phyloP scores from a whole-genome alignment of 2,329 filamentous ascomycete species.

The Periconia sp. region DNA sequence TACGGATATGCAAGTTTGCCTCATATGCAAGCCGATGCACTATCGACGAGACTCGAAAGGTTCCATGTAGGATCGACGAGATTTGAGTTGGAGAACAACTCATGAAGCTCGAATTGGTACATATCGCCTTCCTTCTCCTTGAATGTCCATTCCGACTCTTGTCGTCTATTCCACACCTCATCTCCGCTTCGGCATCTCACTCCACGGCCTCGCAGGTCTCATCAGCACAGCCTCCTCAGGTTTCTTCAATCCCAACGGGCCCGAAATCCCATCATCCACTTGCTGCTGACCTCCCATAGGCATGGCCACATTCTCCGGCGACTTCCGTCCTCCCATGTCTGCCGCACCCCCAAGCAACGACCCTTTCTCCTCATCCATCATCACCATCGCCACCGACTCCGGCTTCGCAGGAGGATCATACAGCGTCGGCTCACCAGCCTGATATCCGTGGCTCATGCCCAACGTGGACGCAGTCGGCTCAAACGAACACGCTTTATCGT shows the following conservation, averaged over 20 bases:
- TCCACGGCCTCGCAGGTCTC: conserved; percentile 32
- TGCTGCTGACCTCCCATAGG: conserved; percentile 1
- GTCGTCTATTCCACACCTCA: background rate
- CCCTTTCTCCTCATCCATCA: conserved; percentile 15
- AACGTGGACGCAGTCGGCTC: conserved; percentile 33
- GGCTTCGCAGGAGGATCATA: conserved; percentile 19
- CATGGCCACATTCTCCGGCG: conserved; percentile 16
- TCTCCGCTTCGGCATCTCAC: conserved; percentile 19
- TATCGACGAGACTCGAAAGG: background rate
- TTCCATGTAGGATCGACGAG: no score
- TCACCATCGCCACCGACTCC: conserved; percentile 9
- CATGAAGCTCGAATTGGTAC: no score
- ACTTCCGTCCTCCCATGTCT: conserved; percentile 17
- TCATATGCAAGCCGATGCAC: background rate
- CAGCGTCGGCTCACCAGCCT: conserved; percentile 20
- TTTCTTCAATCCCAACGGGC: conserved; percentile 20
- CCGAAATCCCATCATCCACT: conserved; percentile 15
- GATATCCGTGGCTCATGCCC: conserved; percentile 28
- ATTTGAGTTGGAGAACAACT: no score
- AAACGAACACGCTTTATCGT: conserved; percentile 28
- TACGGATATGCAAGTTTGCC: background rate
- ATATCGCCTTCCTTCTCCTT: background rate
- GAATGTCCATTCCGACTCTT: no score
- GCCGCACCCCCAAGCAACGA: conserved; percentile 8
- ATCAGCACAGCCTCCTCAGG: conserved; percentile 16